Conservation (phyloP, 176 grass and related monocot species). For the Oryza glaberrima region DNA sequence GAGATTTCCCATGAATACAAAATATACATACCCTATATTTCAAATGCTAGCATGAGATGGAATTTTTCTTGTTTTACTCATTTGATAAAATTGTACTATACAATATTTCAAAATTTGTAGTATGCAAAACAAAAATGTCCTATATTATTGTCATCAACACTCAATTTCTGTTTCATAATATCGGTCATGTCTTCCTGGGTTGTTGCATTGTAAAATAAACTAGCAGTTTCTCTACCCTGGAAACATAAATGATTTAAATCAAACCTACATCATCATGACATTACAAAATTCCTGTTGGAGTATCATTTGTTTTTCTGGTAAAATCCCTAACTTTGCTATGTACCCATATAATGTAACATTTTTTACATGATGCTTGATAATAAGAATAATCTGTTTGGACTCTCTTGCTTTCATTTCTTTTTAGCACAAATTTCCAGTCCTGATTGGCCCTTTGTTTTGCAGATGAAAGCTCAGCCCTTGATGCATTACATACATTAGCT, state of each 20-base stretch:
- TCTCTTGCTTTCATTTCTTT: conserved; percentile 24
- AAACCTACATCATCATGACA: neutral
- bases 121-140: conserved; percentile 20
- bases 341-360: neutral
- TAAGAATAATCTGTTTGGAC: conserved; percentile 36
- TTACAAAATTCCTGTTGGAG: neutral
- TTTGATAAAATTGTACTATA: neutral
- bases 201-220: conserved; percentile 26
- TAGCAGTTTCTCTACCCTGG: neutral
- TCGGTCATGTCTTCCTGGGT: neutral
- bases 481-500: conserved; percentile 91
- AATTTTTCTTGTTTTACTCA: conserved; percentile 9
- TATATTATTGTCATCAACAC: neutral
- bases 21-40: conserved; percentile 27
- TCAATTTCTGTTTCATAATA: conserved; percentile 32
- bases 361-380: conserved; percentile 29
- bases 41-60: neutral
- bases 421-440: neutral
- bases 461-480: conserved; percentile 74
- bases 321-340: conserved; percentile 1
- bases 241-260: conserved; percentile 19
- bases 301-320: conserved; percentile 15
- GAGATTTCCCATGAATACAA: neutral
- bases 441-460: conserved; percentile 39
- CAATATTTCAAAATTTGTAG: conserved; percentile 9